phyloP scores from a whole-genome alignment of 768 basidiomycete genomes.

The Podaxis rugospora region DNA sequence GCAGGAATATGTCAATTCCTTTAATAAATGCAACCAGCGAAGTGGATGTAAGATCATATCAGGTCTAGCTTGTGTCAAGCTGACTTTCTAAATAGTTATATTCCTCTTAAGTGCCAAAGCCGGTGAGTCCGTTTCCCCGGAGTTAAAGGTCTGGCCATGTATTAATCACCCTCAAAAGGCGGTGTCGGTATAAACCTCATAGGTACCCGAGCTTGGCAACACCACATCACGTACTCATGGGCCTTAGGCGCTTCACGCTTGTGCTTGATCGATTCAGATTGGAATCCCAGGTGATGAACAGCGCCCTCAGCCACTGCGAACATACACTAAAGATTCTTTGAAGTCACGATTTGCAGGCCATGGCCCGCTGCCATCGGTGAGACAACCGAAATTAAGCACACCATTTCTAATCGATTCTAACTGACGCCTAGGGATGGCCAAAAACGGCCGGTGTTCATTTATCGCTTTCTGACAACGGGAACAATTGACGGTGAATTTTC shows the following conservation, averaged over 20 bases:
- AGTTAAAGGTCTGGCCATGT: background rate
- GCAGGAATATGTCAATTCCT: constrained; percentile 83
- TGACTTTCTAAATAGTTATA: constrained; percentile 47
- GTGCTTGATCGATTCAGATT: constrained; percentile 85
- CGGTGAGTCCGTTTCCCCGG: constrained; percentile 23
- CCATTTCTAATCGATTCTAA: background rate
- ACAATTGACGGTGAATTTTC: constrained; percentile 74
- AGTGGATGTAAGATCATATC: constrained; percentile 54
- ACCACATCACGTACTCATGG: background rate
- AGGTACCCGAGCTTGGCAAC: constrained; percentile 36
- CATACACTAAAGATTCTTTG: background rate
- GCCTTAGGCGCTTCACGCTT: constrained; percentile 70
- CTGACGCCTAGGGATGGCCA: constrained; percentile 75
- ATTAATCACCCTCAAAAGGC: constrained; percentile 34
- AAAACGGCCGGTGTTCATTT: constrained; percentile 86
- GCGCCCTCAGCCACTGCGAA: background rate
- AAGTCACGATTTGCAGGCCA: constrained; percentile 91
- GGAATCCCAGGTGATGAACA: constrained; percentile 76
- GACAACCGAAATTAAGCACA: constrained; percentile 9
- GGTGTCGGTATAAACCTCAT: constrained; percentile 93
- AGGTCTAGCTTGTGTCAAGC: background rate
- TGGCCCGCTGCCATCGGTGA: constrained; percentile 94
- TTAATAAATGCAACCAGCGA: constrained; percentile 75
- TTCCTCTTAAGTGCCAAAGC: constrained; percentile 95
- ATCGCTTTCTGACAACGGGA: constrained; percentile 80